Conservation (phyloP, 108 stramenopile species). For the Conticribra weissflogii region DNA sequence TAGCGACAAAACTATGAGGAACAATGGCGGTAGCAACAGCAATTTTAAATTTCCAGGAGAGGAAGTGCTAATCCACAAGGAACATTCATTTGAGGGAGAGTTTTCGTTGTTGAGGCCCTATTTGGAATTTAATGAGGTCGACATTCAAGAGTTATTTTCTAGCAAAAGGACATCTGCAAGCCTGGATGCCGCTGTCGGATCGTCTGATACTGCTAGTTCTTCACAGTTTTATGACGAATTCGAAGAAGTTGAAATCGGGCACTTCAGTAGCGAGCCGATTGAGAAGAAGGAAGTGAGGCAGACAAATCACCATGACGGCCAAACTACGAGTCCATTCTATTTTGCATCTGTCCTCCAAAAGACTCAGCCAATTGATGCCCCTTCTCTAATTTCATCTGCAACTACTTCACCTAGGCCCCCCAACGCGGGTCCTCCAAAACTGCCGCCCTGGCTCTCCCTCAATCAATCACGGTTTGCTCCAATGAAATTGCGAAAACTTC, state of each 20-base stretch:
- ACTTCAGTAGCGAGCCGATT: too few species aligned
- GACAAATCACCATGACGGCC: not conserved
- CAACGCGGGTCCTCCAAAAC: not conserved
- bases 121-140: constrained; percentile 44
- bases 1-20: not conserved
- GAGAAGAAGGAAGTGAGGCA: too few species aligned
- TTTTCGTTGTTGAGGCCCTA: constrained; percentile 40
- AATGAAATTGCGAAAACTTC: constrained; percentile 23
- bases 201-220: not conserved
- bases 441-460: constrained; percentile 42
- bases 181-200: not conserved
- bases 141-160: constrained; percentile 35
- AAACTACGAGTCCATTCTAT: constrained; percentile 18
- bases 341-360: constrained; percentile 29
- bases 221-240: constrained; percentile 43
- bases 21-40: not conserved
- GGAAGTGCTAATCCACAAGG: constrained; percentile 26
- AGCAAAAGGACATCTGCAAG: not conserved
- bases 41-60: too few species aligned
- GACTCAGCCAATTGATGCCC: not conserved
- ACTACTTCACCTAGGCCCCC: not conserved
- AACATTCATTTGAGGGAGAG: constrained; percentile 2
- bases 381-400: too few species aligned
- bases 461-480: constrained; percentile 19
- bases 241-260: constrained; percentile 42